These are phyloP conservation scores for Pseudopediastrum boryanum DNA, from an alignment of 139 green algal genomes.

Conservation along the genomic window DNA sequence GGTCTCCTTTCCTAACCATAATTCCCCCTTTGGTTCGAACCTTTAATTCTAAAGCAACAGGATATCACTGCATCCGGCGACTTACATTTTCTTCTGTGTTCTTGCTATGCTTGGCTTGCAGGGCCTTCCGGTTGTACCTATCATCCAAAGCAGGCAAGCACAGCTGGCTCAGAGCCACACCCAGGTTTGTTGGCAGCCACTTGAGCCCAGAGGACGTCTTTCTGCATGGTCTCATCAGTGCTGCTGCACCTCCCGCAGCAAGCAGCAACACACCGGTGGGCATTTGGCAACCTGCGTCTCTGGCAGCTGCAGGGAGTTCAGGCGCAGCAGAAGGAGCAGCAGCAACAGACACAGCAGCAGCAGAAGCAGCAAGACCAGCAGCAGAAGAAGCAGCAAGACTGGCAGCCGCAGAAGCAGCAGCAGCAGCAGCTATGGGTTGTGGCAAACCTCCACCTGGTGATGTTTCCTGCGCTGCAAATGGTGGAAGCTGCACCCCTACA, in stretches of 20 bases:
- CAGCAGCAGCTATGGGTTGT: conserved; percentile 25
- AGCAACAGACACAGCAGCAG: neutral
- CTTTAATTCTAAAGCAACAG: too few relatives aligned
- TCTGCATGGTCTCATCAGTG: conserved; percentile 7
- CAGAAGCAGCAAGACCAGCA: conserved; percentile 2
- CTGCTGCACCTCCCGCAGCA: conserved; percentile 26
- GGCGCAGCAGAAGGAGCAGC: neutral
- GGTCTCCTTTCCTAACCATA: too few relatives aligned
- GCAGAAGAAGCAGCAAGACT: neutral
- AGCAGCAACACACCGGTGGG: neutral
- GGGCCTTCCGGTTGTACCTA: conserved; percentile 70
- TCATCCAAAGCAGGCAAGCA: conserved; percentile 69
- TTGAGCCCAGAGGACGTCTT: neutral
- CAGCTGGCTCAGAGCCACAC: conserved; percentile 47
- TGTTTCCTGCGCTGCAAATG: neutral
- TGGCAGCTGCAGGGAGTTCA: neutral
- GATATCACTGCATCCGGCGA: too few relatives aligned
- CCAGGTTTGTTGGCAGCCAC: conserved; percentile 34
- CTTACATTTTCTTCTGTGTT: too few relatives aligned
- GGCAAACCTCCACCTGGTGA: too few relatives aligned
- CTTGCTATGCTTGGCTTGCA: conserved; percentile 2
- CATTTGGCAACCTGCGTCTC: neutral
- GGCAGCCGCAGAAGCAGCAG: neutral
- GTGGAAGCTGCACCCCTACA: too few relatives aligned
- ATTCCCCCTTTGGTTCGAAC: too few relatives aligned